phyloP scores from a whole-genome alignment of 768 basidiomycete species.

The Gelatoporia subvermispora region DNA sequence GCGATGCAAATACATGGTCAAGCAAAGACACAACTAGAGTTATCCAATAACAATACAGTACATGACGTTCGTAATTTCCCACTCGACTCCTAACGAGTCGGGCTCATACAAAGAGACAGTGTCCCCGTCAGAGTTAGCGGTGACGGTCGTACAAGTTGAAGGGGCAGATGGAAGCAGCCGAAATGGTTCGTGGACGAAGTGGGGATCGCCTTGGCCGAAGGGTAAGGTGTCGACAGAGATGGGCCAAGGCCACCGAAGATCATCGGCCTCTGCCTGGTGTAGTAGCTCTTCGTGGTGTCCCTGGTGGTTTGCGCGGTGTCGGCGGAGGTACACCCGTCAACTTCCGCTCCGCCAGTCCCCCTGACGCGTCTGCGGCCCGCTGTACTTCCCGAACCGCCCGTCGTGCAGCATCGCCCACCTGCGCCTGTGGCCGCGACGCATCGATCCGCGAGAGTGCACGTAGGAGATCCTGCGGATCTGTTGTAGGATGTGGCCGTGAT shows the following conservation, averaged over 20 bases:
- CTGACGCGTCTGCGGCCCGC: slow-evolving; percentile 49
- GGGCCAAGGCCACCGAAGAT: not conserved
- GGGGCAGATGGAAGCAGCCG: slow-evolving; percentile 14
- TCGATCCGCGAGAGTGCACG: slow-evolving; percentile 69
- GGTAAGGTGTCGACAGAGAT: not conserved
- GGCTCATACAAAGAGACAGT: slow-evolving; percentile 1
- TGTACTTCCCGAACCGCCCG: slow-evolving; percentile 69
- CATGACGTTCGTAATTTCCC: slow-evolving; percentile 5
- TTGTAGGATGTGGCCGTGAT: slow-evolving; percentile 27
- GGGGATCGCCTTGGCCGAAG: not conserved
- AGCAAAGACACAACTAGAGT: not conserved
- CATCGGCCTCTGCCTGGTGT: slow-evolving; percentile 37
- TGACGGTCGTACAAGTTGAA: slow-evolving; percentile 1
- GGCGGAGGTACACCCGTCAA: slow-evolving; percentile 48
- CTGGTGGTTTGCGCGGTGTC: slow-evolving; percentile 53
- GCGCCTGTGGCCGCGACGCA: slow-evolving; percentile 53
- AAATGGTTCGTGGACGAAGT: slow-evolving; percentile 2
- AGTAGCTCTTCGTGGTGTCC: slow-evolving; percentile 56
- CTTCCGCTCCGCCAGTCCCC: slow-evolving; percentile 48
- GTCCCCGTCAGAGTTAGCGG: slow-evolving; percentile 6
- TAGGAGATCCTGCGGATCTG: slow-evolving; percentile 53
- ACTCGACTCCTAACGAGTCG: slow-evolving; percentile 14
- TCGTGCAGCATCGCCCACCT: slow-evolving; percentile 70
- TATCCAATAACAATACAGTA: slow-evolving; percentile 17
- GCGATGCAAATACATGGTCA: too few species aligned